These are phyloP conservation scores for Penicillium rolfsii DNA, from an alignment of 2,329 filamentous ascomycete genomes.

Conservation along the genomic window DNA sequence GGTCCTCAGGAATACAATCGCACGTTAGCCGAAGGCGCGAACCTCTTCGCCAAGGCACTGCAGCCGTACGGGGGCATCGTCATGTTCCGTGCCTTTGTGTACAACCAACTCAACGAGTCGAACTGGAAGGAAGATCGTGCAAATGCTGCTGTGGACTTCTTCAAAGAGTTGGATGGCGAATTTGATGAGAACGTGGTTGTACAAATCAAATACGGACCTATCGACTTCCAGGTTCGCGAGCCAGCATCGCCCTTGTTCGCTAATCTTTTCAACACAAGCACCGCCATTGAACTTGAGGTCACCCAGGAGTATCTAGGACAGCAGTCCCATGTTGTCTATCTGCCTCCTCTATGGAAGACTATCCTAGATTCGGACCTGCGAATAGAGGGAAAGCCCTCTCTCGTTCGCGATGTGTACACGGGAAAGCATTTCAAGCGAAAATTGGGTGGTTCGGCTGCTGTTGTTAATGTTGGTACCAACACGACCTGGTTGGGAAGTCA, in stretches of 20 bases:
- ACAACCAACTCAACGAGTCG: constrained; percentile 61
- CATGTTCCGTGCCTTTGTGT: constrained; percentile 74
- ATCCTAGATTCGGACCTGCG: constrained; percentile 69
- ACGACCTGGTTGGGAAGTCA: constrained; percentile 71
- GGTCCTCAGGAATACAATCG: constrained; percentile 71
- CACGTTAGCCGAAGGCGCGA: constrained; percentile 69
- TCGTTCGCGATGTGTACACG: constrained; percentile 63
- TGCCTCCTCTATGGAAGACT: constrained; percentile 69
- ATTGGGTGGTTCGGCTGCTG: constrained; percentile 66
- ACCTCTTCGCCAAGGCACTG: constrained; percentile 66
- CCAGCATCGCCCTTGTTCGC: constrained; percentile 67
- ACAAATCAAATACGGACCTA: constrained; percentile 74
- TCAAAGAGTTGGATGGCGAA: constrained; percentile 64
- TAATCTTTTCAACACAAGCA: constrained; percentile 39
- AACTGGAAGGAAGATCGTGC: constrained; percentile 70
- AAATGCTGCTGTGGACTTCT: constrained; percentile 70
- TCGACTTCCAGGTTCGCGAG: constrained; percentile 74
- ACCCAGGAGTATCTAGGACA: constrained; percentile 73
- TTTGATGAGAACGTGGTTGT: constrained; percentile 73
- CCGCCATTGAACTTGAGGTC: constrained; percentile 63
- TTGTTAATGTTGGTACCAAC: constrained; percentile 69
- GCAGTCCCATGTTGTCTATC: constrained; percentile 69
- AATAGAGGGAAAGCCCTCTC: constrained; percentile 59
- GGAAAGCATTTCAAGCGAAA: constrained; percentile 62
- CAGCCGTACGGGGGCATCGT: constrained; percentile 60